Evolutionary conservation across 192 early-diverging fungal genomes (phyloP).

Genomic region (Linnemannia zychae): DNA sequence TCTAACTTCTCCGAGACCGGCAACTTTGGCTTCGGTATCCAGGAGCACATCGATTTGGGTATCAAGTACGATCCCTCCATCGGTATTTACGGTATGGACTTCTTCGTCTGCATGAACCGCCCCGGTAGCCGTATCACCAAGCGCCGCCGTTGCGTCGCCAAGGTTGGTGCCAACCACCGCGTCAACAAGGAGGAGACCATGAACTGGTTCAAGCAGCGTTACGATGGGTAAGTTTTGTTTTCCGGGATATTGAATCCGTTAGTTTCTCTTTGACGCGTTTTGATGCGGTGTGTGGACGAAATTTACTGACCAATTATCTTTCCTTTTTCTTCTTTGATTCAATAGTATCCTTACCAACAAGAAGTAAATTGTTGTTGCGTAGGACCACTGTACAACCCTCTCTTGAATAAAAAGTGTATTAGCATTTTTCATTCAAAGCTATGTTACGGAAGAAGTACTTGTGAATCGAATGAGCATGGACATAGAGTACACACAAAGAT

Average conservation of each 20-base stretch:
- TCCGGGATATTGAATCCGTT: too few species aligned
- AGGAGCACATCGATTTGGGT: constrained; percentile 99
- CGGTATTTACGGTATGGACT: constrained; percentile 93
- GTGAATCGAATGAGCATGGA: too few species aligned
- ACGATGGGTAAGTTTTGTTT: constrained; percentile 62
- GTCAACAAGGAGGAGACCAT: constrained; percentile 97
- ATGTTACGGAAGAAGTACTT: too few species aligned
- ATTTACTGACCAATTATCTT: neutral
- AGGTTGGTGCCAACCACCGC: constrained; percentile 91
- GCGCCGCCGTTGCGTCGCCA: constrained; percentile 88
- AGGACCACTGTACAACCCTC: neutral
- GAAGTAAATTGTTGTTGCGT: constrained; percentile 31
- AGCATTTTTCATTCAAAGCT: constrained; percentile 1
- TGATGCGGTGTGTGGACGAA: neutral
- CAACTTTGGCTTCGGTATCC: constrained; percentile 99
- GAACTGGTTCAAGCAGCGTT: constrained; percentile 98
- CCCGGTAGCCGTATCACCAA: constrained; percentile 96
- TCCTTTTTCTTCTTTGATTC: neutral
- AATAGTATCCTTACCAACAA: constrained; percentile 54
- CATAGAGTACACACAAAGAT: too few species aligned
- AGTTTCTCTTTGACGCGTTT: neutral
- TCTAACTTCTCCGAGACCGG: constrained; percentile 98
- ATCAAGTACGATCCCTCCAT: constrained; percentile 99
- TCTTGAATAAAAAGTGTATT: constrained; percentile 3
- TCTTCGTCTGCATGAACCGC: constrained; percentile 98